Evolutionary conservation across 345 rosid species (phyloP).

Genomic region (Camelina hispida): DNA sequence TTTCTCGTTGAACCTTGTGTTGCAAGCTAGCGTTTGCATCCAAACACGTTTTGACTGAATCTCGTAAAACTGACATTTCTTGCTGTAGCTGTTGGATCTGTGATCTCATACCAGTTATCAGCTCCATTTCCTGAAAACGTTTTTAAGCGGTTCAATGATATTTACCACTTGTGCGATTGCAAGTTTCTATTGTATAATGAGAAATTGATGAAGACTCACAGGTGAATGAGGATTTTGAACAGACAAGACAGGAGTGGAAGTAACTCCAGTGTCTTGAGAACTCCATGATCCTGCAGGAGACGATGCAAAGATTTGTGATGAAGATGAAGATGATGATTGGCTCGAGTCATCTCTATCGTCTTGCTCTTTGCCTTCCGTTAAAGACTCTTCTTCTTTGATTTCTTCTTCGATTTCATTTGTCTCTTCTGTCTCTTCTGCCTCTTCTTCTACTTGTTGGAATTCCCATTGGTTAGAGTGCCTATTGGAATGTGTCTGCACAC

Average conservation of each 20-base stretch:
- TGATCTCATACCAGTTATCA: slow-evolving; percentile 64
- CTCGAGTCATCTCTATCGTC: slow-evolving; percentile 41
- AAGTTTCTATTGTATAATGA: not conserved
- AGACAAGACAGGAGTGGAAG: slow-evolving; percentile 35
- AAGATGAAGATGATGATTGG: slow-evolving; percentile 43
- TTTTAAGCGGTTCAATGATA: not conserved
- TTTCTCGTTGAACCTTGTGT: slow-evolving; percentile 48
- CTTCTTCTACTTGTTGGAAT: slow-evolving; percentile 29
- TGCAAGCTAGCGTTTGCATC: slow-evolving; percentile 61
- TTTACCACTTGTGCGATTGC: not conserved
- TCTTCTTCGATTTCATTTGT: slow-evolving; percentile 13
- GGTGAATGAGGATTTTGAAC: slow-evolving; percentile 31
- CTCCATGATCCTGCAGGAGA: slow-evolving; percentile 60
- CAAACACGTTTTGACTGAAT: slow-evolving; percentile 60
- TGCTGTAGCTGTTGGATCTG: slow-evolving; percentile 72
- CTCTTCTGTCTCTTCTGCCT: slow-evolving; percentile 24
- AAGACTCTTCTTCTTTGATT: slow-evolving; percentile 32
- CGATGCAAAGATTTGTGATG: slow-evolving; percentile 45
- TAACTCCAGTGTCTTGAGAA: slow-evolving; percentile 52
- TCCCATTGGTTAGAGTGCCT: slow-evolving; percentile 39
- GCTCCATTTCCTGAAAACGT: slow-evolving; percentile 67
- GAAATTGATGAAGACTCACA: slow-evolving; percentile 16
- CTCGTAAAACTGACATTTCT: slow-evolving; percentile 71
- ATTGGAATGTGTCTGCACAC: slow-evolving; percentile 51
- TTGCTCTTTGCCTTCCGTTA: slow-evolving; percentile 36